Evolutionary conservation across 768 basidiomycete species (phyloP).

Genomic region (Leccinum boreale): DNA sequence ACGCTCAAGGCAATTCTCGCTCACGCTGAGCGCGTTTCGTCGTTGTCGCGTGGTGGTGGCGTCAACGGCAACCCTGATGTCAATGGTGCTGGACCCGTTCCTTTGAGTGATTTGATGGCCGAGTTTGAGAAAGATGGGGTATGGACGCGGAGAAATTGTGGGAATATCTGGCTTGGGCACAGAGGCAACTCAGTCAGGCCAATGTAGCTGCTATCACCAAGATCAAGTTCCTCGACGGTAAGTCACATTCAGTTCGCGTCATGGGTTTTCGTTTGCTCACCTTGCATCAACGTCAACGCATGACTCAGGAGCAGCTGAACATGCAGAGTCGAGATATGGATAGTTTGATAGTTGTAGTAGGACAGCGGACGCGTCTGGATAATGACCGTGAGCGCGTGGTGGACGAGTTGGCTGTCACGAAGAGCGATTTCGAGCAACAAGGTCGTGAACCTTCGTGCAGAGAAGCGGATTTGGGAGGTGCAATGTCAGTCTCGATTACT

Average conservation of each 20-base stretch:
- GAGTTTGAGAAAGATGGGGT: conserved; percentile 75
- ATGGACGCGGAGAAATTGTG: conserved; percentile 68
- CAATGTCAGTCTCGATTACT: conserved; percentile 9
- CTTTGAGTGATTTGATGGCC: conserved; percentile 42
- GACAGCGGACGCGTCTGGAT: conserved; percentile 71
- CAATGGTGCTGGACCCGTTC: conserved; percentile 21
- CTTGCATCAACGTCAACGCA: conserved; percentile 52
- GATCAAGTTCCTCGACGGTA: conserved; percentile 74
- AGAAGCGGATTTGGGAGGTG: conserved; percentile 94
- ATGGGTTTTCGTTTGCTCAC: not conserved
- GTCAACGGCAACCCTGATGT: conserved; percentile 38
- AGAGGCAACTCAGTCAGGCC: conserved; percentile 65
- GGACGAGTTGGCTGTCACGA: conserved; percentile 63
- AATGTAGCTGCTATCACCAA: conserved; percentile 72
- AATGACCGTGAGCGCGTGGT: conserved; percentile 67
- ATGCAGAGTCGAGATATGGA: conserved; percentile 65
- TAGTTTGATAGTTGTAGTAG: conserved; percentile 62
- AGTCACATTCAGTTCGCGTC: conserved; percentile 17
- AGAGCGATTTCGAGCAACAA: conserved; percentile 76
- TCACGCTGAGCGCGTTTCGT: conserved; percentile 39
- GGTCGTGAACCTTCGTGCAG: conserved; percentile 81
- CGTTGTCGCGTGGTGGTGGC: conserved; percentile 9
- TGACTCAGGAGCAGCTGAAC: conserved; percentile 64
- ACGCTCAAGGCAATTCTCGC: conserved; percentile 73
- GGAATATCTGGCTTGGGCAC: conserved; percentile 62